These are phyloP conservation scores for Talaromyces sp. DNA, from an alignment of 2,329 filamentous ascomycete species.

Conservation along the genomic window DNA sequence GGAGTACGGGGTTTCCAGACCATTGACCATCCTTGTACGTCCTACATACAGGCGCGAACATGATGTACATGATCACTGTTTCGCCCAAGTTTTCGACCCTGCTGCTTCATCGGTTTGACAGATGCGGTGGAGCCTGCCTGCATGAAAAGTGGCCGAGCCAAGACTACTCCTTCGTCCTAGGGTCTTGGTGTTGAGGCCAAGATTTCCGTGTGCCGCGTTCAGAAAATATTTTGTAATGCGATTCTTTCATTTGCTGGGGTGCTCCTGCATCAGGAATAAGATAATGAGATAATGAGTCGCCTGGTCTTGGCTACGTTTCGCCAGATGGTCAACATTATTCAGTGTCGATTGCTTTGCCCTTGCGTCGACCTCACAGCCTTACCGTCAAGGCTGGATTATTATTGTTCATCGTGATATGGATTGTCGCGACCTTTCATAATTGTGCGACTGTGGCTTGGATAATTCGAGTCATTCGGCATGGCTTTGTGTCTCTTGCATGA, in stretches of 20 bases:
- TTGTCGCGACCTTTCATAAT: background rate
- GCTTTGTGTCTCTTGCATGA: background rate
- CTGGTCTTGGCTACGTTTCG: background rate
- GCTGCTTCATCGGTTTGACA: background rate
- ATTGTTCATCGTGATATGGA: background rate
- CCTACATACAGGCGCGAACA: background rate
- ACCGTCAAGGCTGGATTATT: background rate
- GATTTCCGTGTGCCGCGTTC: background rate
- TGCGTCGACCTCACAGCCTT: background rate
- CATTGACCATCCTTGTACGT: background rate
- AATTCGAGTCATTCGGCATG: background rate
- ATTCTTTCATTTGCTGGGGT: background rate
- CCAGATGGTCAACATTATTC: background rate
- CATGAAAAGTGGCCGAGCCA: background rate
- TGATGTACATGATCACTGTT: background rate
- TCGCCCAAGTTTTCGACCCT: background rate
- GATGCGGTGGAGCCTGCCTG: background rate
- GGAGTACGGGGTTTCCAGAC: background rate
- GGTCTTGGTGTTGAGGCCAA: background rate
- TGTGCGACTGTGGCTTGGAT: background rate
- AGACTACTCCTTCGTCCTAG: background rate
- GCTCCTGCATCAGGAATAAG: background rate
- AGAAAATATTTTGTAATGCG: background rate
- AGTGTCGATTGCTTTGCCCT: background rate
- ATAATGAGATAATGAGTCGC: background rate